phyloP scores from a whole-genome alignment of 2,329 filamentous ascomycete species.

The Aphanocladium album region DNA sequence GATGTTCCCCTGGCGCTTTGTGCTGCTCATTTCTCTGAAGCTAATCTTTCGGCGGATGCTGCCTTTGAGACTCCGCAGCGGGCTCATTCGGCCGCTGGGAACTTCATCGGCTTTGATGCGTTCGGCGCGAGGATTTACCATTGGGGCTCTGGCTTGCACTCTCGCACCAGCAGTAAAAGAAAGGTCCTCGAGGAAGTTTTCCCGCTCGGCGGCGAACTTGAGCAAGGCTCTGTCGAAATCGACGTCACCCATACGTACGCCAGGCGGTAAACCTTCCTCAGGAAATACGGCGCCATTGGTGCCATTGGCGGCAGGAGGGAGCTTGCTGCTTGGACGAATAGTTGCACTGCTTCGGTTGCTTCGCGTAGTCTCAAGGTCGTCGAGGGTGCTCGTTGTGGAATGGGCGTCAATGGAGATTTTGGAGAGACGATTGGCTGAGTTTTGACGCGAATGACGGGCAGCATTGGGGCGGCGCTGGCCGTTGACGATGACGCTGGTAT shows the following conservation, averaged over 20 bases:
- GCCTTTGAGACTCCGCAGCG: conserved; percentile 62
- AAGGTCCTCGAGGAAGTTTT: conserved; percentile 88
- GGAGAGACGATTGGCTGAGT: conserved; percentile 54
- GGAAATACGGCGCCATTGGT: conserved; percentile 13
- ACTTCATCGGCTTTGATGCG: conserved; percentile 74
- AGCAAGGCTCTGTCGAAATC: conserved; percentile 91
- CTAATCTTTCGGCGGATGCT: conserved; percentile 91
- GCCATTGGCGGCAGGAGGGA: conserved; percentile 20
- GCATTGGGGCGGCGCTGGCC: conserved; percentile 20
- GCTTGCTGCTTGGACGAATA: conserved; percentile 43
- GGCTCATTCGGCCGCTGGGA: conserved; percentile 47
- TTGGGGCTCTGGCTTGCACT: conserved; percentile 61
- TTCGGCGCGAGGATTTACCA: conserved; percentile 75
- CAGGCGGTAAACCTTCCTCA: conserved; percentile 27
- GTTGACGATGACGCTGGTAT: conserved; percentile 32
- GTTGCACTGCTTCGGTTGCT: conserved; percentile 65
- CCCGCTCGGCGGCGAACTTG: conserved; percentile 93
- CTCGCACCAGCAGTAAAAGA: conserved; percentile 82
- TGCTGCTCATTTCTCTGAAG: conserved; percentile 89
- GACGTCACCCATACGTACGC: conserved; percentile 54
- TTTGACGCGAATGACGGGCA: conserved; percentile 56
- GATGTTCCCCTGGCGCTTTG: conserved; percentile 77
- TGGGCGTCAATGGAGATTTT: conserved; percentile 47
- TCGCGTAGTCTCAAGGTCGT: conserved; percentile 53
- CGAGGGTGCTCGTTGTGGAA: conserved; percentile 50